These are phyloP conservation scores for Skeletonema tropicum DNA, from an alignment of 108 stramenopile species.

Conservation along the genomic window DNA sequence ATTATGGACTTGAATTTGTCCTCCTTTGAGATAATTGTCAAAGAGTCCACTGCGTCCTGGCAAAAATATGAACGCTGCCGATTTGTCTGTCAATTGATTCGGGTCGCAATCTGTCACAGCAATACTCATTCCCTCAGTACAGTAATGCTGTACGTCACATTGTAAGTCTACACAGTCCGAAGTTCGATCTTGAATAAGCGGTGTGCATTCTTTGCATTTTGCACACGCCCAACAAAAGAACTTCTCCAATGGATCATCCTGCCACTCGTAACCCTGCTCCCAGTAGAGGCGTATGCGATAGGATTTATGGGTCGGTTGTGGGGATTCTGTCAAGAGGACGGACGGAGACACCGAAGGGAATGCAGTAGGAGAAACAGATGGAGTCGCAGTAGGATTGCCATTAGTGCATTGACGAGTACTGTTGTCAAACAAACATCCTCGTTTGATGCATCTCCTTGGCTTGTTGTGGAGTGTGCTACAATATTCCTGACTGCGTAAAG, in stretches of 20 bases:
- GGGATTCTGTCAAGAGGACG: neutral
- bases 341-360: neutral
- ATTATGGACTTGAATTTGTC: neutral
- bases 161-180: conserved; percentile 13
- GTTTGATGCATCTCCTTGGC: neutral
- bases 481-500: conserved; percentile 10
- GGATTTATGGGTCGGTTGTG: conserved; percentile 2
- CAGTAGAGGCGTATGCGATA: conserved; percentile 59
- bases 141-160: conserved; percentile 19
- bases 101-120: conserved; percentile 1
- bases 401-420: neutral
- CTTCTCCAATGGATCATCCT: conserved; percentile 60
- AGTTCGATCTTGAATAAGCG: conserved; percentile 1
- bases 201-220: neutral
- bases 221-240: conserved; percentile 59
- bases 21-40: neutral
- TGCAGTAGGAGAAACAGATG: neutral
- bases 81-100: neutral
- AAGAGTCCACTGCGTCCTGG: neutral
- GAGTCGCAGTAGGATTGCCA: conserved; percentile 8
- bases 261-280: conserved; percentile 66
- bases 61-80: neutral
- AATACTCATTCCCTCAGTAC: conserved; percentile 6
- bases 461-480: conserved; percentile 18
- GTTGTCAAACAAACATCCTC: conserved; percentile 3